phyloP scores from a whole-genome alignment of 176 grass and related monocot species.

The Paspalum notatum region DNA sequence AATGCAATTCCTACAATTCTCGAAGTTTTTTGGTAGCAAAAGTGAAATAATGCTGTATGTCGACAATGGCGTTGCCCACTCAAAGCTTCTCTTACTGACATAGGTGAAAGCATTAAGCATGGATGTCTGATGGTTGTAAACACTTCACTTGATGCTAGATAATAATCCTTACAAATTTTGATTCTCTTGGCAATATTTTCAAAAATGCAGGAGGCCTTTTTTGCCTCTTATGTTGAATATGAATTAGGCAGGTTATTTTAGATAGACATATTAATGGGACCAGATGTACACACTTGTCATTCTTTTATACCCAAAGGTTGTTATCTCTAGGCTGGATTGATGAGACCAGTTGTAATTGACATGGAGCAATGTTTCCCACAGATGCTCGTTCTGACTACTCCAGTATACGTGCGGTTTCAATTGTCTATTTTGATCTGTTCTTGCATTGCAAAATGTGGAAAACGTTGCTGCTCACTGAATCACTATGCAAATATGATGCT shows the following conservation, averaged over 20 bases:
- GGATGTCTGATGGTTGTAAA: slow-evolving; percentile 20
- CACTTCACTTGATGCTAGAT: slow-evolving; percentile 35
- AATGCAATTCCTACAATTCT: slow-evolving; percentile 21
- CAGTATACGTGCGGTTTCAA: not conserved
- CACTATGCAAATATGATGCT: not conserved
- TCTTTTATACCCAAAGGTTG: slow-evolving; percentile 33
- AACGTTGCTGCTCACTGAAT: not conserved
- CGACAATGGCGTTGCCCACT: slow-evolving; percentile 25
- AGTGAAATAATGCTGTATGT: slow-evolving; percentile 38
- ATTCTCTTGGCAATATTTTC: slow-evolving; percentile 32
- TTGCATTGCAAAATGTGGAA: not conserved
- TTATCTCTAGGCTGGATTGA: slow-evolving; percentile 12
- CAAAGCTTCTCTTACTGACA: slow-evolving; percentile 47
- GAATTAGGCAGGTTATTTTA: slow-evolving; percentile 47
- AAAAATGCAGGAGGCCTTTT: slow-evolving; percentile 44
- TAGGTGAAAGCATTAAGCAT: slow-evolving; percentile 1
- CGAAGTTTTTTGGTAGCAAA: slow-evolving; percentile 41
- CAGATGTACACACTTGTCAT: slow-evolving; percentile 43
- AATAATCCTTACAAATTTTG: slow-evolving; percentile 43
- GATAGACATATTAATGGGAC: slow-evolving; percentile 28
- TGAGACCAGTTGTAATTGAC: slow-evolving; percentile 25
- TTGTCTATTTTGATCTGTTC: not conserved
- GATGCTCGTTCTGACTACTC: slow-evolving; percentile 34
- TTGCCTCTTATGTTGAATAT: slow-evolving; percentile 40
- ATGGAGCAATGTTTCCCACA: slow-evolving; percentile 19